phyloP scores from a whole-genome alignment of 176 grass and related monocot species.

The Oryza brachyantha region DNA sequence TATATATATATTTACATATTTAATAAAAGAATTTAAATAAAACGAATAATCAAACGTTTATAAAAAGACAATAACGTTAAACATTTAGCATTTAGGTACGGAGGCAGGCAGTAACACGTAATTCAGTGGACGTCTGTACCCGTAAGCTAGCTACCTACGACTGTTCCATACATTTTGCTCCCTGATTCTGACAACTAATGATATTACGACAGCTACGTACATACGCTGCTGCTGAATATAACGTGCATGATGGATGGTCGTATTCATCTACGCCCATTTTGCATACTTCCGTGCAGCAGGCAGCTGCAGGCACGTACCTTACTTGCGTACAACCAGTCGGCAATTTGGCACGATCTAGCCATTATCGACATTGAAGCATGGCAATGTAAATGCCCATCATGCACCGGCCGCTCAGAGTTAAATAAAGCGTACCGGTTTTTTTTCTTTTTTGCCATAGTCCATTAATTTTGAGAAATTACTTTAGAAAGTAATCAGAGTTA shows the following conservation, averaged over 20 bases:
- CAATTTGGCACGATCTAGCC: slow-evolving; percentile 9
- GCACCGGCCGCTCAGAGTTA: not conserved
- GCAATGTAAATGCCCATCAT: slow-evolving; percentile 1
- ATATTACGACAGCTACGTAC: not conserved
- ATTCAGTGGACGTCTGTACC: not conserved
- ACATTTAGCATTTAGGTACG: too few species aligned
- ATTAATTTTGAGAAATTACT: too few species aligned
- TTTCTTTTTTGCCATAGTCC: too few species aligned
- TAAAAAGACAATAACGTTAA: too few species aligned
- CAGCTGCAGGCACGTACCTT: not conserved
- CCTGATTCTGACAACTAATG: not conserved
- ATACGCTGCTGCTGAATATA: not conserved
- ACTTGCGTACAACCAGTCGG: not conserved
- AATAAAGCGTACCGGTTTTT: too few species aligned
- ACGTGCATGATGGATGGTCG: not conserved
- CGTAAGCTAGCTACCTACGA: not conserved
- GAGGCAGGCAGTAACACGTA: not conserved
- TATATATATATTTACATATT: too few species aligned
- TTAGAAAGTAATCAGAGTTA: too few species aligned
- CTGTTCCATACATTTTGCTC: slow-evolving; percentile 25
- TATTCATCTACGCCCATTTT: not conserved
- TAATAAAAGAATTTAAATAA: too few species aligned
- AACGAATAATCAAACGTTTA: too few species aligned
- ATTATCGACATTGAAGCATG: not conserved
- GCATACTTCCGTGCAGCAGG: not conserved